Base-by-base conservation (phyloP, 73 alveolate genomes). In the Blepharisma japonicum region DNA sequence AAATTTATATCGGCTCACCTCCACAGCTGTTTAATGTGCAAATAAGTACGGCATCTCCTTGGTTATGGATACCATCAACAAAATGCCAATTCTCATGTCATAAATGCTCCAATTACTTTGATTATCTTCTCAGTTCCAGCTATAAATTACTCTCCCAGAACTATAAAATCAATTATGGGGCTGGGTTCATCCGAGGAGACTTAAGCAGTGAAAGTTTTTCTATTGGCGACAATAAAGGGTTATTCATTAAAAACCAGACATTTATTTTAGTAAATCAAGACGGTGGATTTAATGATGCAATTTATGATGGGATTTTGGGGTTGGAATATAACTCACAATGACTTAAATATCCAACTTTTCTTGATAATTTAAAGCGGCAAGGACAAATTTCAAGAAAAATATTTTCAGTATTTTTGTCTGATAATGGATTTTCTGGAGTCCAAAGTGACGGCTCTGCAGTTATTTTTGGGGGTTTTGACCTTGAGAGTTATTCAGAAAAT, bases 301-400 rank as follows among this genome's bases (percentile, higher is more conserved):
- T 14, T 14, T n/a, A n/a, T 61, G 74, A 61, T 61, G 74, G 74
- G 2, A 18, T 61, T 61, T n/a, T 61, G 2, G 74, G 74, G 3
- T 5, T 61, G 38, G 74, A 39, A 5, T 14, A 14, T 61, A n/a
- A 61, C 14, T 14, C 47, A 2, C 14, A 61, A 2, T n/a, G 23
- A 14, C 74, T 39, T 61, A 61, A 61, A 14, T 39, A 61, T 25
- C 14, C 14, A 25, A 61, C 74, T 5, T 61, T 61, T 2, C 18
- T 61, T 25, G 74, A 61, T 8, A 61, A n/a, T 61, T 39, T 61
- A 14, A 14, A 20, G 18, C 50, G 23, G 47, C 38, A 61, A 61
- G 46, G 23, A 2, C 49, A 14, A 11, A 61, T 61, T 61, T 14
- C n/a, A 61, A 61, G 23, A n/a, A 61, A 61, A 8, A 25, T 61